These are phyloP conservation scores for Exobasidium rhododendri DNA, from an alignment of 1,284 basidiomycete genomes.

Conservation along the genomic window DNA sequence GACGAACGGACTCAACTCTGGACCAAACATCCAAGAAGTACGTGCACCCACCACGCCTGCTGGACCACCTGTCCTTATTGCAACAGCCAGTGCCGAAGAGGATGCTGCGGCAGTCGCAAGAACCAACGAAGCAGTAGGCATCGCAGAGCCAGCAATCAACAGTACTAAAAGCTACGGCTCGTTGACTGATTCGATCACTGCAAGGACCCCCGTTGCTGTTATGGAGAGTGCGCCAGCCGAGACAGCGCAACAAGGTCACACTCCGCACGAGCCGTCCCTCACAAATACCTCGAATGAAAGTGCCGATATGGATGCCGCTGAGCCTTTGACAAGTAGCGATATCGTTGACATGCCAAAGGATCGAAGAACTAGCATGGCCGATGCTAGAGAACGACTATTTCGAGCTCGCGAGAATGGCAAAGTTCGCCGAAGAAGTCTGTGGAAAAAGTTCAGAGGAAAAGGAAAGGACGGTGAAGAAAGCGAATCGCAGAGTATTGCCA, in stretches of 20 bases:
- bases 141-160: neutral
- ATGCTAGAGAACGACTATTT: conserved; percentile 1
- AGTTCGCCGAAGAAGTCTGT: conserved; percentile 1
- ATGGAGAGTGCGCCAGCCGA: neutral
- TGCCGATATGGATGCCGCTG: neutral
- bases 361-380: neutral
- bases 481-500: too few relatives aligned
- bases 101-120: neutral
- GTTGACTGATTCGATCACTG: neutral
- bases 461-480: neutral
- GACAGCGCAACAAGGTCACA: neutral
- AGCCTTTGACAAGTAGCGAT: neutral
- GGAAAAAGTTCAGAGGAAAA: conserved; percentile 12
- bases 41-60: neutral
- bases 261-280: neutral
- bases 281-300: neutral
- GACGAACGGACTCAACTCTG: neutral
- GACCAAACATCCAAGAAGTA: neutral
- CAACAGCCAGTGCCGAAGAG: neutral
- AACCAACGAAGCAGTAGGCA: neutral
- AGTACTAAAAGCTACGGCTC: neutral
- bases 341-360: conserved; percentile 10
- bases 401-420: conserved; percentile 10
- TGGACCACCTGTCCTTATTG: neutral
- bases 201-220: neutral